Percentiles rank a stretch among this genome's conserved stretches.
Conservation (phyloP, 2,329 filamentous ascomycete genomes). For the Aspergillus clavatus region DNA sequence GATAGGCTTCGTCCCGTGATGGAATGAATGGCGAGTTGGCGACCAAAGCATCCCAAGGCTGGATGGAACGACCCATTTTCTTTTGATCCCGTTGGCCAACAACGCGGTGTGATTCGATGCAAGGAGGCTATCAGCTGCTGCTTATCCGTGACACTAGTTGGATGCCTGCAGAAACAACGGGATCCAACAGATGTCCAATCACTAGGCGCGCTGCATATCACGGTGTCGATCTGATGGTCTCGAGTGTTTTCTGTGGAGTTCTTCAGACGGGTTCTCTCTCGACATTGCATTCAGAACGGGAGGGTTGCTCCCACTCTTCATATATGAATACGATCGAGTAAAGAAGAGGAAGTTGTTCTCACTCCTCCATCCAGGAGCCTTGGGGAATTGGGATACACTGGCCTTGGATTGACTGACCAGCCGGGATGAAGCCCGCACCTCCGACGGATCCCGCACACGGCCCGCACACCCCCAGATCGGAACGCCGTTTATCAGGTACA, state of each 20-base stretch:
- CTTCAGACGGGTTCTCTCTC: too few species aligned
- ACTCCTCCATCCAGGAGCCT: too few species aligned
- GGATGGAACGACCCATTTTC: not conserved
- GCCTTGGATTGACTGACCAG: too few species aligned
- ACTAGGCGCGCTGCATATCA: not conserved
- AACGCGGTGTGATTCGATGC: not conserved
- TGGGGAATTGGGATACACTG: too few species aligned
- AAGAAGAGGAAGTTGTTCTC: not conserved
- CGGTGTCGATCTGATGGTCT: not conserved
- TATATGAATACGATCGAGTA: not conserved
- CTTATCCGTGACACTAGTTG: not conserved
- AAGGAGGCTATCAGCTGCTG: not conserved
- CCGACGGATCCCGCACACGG: slow-evolving; percentile 26
- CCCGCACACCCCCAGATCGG: slow-evolving; percentile 24
- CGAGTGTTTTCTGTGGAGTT: not conserved
- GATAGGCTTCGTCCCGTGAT: not conserved
- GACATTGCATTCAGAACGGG: too few species aligned
- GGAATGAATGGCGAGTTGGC: not conserved
- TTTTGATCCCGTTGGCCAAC: not conserved
- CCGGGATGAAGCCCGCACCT: too few species aligned
- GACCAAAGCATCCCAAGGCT: not conserved
- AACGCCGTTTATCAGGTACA: slow-evolving; percentile 21
- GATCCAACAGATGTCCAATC: not conserved
- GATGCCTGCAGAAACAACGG: not conserved
- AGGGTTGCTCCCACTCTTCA: not conserved